phyloP scores from a whole-genome alignment of 805 yeast genomes.

The Ogataea paraovalis region DNA sequence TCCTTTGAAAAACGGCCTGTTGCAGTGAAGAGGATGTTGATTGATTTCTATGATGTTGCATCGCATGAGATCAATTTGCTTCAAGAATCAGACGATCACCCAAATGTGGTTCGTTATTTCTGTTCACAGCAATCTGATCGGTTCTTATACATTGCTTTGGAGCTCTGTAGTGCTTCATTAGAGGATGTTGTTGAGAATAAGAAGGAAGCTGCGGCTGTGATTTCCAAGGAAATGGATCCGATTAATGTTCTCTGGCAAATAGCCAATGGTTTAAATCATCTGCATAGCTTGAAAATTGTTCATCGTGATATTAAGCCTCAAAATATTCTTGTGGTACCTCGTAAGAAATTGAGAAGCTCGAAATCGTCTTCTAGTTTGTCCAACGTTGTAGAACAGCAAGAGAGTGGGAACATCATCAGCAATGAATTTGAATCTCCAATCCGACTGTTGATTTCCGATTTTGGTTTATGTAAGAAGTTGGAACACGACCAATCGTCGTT shows the following conservation, averaged over 20 bases:
- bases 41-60: conserved; percentile 92
- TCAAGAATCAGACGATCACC: conserved; percentile 95
- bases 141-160: conserved; percentile 89
- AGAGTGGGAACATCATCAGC: not conserved
- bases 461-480: conserved; percentile 89
- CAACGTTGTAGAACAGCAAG: not conserved
- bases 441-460: conserved; percentile 84
- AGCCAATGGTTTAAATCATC: conserved; percentile 77
- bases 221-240: conserved; percentile 42
- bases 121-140: conserved; percentile 89
- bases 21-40: conserved; percentile 90
- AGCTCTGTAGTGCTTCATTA: conserved; percentile 81
- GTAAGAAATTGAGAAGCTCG: conserved; percentile 38
- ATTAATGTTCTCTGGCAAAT: conserved; percentile 65
- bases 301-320: conserved; percentile 96
- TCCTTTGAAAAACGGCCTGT: conserved; percentile 89
- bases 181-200: conserved; percentile 71
- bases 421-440: conserved; percentile 37
- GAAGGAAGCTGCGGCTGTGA: conserved; percentile 36
- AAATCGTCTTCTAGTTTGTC: not conserved
- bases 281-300: conserved; percentile 86
- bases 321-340: conserved; percentile 78
- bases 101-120: conserved; percentile 88
- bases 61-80: conserved; percentile 82
- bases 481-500: conserved; percentile 93